These are phyloP conservation scores for Hypomontagnella submonticulosa DNA, from an alignment of 495 filamentous ascomycete species.

Conservation along the genomic window DNA sequence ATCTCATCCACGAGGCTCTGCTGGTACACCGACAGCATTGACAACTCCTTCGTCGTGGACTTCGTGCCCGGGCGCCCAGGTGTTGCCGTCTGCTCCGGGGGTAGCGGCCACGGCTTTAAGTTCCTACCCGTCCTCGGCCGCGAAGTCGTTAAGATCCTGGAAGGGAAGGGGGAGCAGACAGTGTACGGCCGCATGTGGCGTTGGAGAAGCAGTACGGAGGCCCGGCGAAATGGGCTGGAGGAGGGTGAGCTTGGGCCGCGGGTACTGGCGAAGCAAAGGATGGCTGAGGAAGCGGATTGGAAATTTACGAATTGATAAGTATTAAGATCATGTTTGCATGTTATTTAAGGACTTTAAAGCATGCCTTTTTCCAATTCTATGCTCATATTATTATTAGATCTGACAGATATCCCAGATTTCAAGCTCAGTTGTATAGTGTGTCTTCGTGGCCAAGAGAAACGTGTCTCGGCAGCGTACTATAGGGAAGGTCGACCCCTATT, in stretches of 20 bases:
- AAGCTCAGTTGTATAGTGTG: no score
- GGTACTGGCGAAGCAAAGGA: slow-evolving; percentile 44
- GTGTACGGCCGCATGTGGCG: slow-evolving; percentile 49
- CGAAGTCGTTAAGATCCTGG: slow-evolving; percentile 67
- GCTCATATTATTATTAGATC: no score
- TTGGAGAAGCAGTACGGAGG: slow-evolving; percentile 38
- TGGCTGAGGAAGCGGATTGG: slow-evolving; percentile 48
- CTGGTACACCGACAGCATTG: slow-evolving; percentile 76
- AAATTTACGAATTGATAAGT: slow-evolving; percentile 25
- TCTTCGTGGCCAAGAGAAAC: no score
- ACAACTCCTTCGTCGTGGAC: slow-evolving; percentile 73
- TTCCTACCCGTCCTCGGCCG: slow-evolving; percentile 83
- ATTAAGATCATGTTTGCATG: no score
- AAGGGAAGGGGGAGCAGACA: slow-evolving; percentile 42
- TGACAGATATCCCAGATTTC: no score
- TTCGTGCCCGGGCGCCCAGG: slow-evolving; percentile 69
- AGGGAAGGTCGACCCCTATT: no score
- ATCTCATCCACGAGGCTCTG: slow-evolving; percentile 69
- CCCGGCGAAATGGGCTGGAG: slow-evolving; percentile 47
- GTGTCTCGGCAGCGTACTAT: no score
- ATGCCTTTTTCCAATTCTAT: no score
- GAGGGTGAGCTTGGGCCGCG: slow-evolving; percentile 49
- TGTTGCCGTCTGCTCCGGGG: slow-evolving; percentile 79
- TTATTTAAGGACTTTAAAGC: no score
- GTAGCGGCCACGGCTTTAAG: slow-evolving; percentile 82